A percentile compares a stretch with the other conserved stretches of the same genome.
phyloP scores from a whole-genome alignment of 371 early-diverging fungal species.

The Saksenaea vasiformis region DNA sequence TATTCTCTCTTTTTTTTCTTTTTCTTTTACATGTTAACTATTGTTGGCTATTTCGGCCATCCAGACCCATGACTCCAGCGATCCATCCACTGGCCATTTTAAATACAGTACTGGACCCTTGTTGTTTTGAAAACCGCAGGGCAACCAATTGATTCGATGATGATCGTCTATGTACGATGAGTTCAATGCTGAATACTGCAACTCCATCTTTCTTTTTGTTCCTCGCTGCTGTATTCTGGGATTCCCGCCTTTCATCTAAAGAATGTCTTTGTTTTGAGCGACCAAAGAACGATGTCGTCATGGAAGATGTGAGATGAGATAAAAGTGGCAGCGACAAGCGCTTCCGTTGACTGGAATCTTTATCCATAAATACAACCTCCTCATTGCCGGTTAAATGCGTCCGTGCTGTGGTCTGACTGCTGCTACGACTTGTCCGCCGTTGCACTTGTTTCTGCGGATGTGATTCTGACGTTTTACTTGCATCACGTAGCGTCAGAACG shows the following conservation, averaged over 20 bases:
- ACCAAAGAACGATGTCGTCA: conserved; percentile 47
- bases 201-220: conserved; percentile 35
- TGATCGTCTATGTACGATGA: conserved; percentile 11
- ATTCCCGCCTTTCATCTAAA: conserved; percentile 20
- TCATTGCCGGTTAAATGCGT: neutral
- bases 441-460: conserved; percentile 4
- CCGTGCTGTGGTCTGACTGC: conserved; percentile 13
- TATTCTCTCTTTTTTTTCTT: neutral
- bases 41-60: neutral
- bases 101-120: conserved; percentile 44
- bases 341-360: neutral
- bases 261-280: conserved; percentile 33
- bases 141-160: conserved; percentile 6
- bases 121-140: conserved; percentile 41
- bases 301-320: conserved; percentile 44
- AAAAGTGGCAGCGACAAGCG: conserved; percentile 37
- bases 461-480: conserved; percentile 4
- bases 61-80: conserved; percentile 36
- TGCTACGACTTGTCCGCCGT: conserved; percentile 17
- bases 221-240: conserved; percentile 6
- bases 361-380: neutral
- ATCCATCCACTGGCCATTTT: conserved; percentile 52
- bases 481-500: conserved; percentile 37
- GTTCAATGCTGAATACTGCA: conserved; percentile 35
- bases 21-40: neutral